Conservation (phyloP, 192 early-diverging fungal species). For the Dimargaris verticillata region DNA sequence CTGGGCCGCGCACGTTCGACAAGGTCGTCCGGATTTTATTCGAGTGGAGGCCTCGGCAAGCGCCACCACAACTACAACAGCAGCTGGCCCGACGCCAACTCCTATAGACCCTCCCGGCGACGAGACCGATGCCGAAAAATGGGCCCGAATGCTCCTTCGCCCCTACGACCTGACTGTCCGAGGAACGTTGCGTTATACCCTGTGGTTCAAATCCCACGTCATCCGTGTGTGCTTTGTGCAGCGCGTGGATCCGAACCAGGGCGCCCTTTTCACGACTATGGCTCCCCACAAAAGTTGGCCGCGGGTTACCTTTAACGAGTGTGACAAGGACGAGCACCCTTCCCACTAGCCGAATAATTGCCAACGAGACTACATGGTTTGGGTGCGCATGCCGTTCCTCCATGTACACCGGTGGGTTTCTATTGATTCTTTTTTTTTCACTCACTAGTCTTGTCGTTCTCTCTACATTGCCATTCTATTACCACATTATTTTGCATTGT, state of each 20-base stretch:
- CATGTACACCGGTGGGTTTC: not conserved
- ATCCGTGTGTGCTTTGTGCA: slow-evolving; percentile 29
- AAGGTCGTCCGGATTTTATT: not conserved
- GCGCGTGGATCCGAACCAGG: slow-evolving; percentile 25
- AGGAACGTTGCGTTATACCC: slow-evolving; percentile 29
- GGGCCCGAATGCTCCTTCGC: slow-evolving; percentile 22
- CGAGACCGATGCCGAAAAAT: slow-evolving; percentile 21
- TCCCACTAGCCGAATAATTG: not conserved
- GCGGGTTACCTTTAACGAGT: not conserved
- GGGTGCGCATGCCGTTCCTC: not conserved
- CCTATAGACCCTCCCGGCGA: slow-evolving; percentile 11
- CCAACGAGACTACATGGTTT: not conserved
- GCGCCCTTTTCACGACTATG: too few species aligned
- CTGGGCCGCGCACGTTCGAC: not conserved
- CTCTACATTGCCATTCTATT: not conserved
- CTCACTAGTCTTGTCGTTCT: not conserved
- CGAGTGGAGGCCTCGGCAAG: not conserved
- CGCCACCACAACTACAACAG: not conserved
- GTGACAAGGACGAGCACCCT: slow-evolving; percentile 8
- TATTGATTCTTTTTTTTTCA: not conserved
- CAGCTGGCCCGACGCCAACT: not conserved
- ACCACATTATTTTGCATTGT: too few species aligned
- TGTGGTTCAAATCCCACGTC: slow-evolving; percentile 32
- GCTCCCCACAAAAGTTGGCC: not conserved
- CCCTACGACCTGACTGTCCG: slow-evolving; percentile 33